Base-by-base conservation (phyloP, 768 basidiomycete species). In the Trametes cubensis region DNA sequence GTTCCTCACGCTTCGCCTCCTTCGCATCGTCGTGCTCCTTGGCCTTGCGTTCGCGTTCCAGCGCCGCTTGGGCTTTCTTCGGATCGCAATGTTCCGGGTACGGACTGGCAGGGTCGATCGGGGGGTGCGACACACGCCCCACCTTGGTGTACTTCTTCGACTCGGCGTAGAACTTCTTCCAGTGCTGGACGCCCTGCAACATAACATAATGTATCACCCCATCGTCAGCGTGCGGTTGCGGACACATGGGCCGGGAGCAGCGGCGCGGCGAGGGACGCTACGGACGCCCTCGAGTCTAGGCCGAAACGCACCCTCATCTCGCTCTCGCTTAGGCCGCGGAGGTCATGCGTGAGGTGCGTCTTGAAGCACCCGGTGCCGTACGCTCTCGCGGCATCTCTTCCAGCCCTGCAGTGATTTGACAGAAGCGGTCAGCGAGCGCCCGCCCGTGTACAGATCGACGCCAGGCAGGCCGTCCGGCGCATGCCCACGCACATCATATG, bases 351-450 rank as follows among this genome's bases (percentile, higher is more conserved):
- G 47, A 86, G 84, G 76, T 98, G 95, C 4, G 85, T 85, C 68
- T 86, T 82, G 79, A 98, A 97, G 73, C 95, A 98, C 11, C 95
- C 95, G 2, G 95, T 98, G 47, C 84, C 92, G 74, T 94, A 98
- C 0, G 95, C 90, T 67, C 95, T 80, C 26, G 92, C 90, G n/a
- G 92, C 94, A 74, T 98, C 95, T 55, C 82, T 75, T 14, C 95
- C 95, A 65, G 92, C 87, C 75, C 91, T 83, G 66, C 20, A 30
- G 48, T 56, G 61, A 58, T 53, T 41, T 42, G 61, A 64, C 38
- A 46, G 54, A 49, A 40, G 38, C 21, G 44, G 44, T n/a, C 45
- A 45, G 63, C 65, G 46, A 67, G 58, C 49, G 56, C 58, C 44
- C 46, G 53, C 0, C 18, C 23, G 42, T 26, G 55, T 6, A 50